phyloP scores from a whole-genome alignment of 495 filamentous ascomycete species.

The Beverwykella pulmonaria region DNA sequence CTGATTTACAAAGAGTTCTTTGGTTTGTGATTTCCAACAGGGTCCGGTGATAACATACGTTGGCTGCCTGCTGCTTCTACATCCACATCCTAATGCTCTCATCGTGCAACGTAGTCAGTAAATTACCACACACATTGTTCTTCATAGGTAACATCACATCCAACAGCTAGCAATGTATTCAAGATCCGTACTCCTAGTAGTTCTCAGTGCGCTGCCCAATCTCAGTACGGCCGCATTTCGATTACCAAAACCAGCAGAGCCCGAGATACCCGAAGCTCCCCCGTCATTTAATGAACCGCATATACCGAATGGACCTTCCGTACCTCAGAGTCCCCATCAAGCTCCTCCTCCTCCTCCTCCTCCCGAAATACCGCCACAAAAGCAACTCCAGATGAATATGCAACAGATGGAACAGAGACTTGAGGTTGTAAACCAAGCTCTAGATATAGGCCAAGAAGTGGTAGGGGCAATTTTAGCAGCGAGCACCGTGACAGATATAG shows the following conservation, averaged over 20 bases:
- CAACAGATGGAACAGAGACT: neutral
- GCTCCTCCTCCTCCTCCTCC: neutral
- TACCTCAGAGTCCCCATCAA: neutral
- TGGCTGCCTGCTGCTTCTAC: no score
- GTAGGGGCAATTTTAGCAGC: neutral
- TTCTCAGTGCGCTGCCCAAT: neutral
- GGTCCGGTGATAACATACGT: no score
- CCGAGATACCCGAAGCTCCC: neutral
- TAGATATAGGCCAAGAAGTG: neutral
- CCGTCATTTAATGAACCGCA: no score
- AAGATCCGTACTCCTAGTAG: neutral
- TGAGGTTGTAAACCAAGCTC: neutral
- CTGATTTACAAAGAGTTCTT: neutral
- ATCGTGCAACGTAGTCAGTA: no score
- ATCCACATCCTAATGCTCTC: no score
- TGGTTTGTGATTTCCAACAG: no score
- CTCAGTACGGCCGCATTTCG: neutral
- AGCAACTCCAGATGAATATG: conserved; percentile 3
- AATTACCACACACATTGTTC: no score
- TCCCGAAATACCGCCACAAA: neutral
- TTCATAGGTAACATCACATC: neutral
- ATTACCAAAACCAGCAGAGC: neutral
- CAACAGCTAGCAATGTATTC: neutral
- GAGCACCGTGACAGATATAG: neutral
- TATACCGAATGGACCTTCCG: neutral